Percentiles rank a stretch among this genome's conserved stretches.
These are phyloP conservation scores for Geotrichum reessii DNA, from an alignment of 1,139 yeast genomes.

Conservation along the genomic window DNA sequence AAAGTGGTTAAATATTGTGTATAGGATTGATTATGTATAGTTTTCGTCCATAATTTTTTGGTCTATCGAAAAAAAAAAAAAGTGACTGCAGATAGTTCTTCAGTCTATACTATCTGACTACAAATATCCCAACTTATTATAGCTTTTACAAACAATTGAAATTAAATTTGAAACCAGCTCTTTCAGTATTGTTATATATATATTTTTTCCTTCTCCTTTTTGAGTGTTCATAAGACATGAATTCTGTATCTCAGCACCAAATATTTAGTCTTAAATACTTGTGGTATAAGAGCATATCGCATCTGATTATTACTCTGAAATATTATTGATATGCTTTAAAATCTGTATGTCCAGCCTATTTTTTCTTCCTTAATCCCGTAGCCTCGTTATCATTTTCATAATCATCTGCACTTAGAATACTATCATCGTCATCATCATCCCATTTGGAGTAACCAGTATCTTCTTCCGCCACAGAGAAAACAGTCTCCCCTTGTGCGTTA, in stretches of 20 bases:
- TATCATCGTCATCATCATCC: conserved; percentile 24
- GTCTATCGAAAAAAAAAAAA: too few relatives aligned
- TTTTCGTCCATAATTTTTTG: too few relatives aligned
- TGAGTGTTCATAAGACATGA: too few relatives aligned
- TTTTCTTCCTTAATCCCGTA: conserved; percentile 17
- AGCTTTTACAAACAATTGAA: too few relatives aligned
- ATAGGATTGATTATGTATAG: too few relatives aligned
- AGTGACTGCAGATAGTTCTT: too few relatives aligned
- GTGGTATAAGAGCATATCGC: too few relatives aligned
- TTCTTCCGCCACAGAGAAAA: conserved; percentile 26
- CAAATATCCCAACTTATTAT: too few relatives aligned
- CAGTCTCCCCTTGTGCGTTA: conserved; percentile 15
- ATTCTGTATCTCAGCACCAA: too few relatives aligned
- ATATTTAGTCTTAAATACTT: background rate
- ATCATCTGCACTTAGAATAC: conserved; percentile 21
- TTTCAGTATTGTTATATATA: background rate
- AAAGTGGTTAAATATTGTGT: too few relatives aligned
- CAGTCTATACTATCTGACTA: too few relatives aligned
- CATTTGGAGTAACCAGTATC: conserved; percentile 24
- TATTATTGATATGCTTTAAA: background rate
- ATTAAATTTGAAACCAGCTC: background rate
- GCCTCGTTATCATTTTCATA: conserved; percentile 20
- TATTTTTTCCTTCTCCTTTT: background rate
- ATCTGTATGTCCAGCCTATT: conserved; percentile 1
- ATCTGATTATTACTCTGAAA: background rate